These are phyloP conservation scores for Chlamydomonas reinhardtii DNA, from an alignment of 163 green algal genomes.

Conservation along the genomic window DNA sequence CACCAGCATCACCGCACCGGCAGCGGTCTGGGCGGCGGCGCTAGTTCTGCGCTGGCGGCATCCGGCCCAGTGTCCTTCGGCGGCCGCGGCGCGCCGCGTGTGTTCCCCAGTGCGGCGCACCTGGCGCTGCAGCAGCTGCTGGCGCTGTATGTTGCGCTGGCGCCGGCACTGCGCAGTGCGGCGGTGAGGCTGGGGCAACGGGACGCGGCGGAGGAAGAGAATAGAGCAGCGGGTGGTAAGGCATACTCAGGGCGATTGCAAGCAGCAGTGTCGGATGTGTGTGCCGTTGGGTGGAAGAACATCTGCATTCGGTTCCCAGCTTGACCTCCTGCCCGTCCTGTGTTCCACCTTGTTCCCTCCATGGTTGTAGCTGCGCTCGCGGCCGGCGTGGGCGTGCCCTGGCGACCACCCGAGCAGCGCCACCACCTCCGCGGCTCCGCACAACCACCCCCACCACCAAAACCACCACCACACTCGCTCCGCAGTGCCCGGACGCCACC, in stretches of 20 bases:
- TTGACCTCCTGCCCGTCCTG: too few species aligned
- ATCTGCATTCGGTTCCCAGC: too few species aligned
- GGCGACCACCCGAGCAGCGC: not conserved
- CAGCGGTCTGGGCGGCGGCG: too few species aligned
- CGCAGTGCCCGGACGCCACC: not conserved
- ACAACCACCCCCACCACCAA: not conserved
- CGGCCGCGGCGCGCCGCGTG: not conserved
- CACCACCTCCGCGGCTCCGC: not conserved
- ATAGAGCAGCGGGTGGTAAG: too few species aligned
- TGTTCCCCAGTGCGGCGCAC: slow-evolving; percentile 23
- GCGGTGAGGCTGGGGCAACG: not conserved
- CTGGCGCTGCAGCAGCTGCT: slow-evolving; percentile 24
- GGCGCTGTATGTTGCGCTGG: slow-evolving; percentile 13
- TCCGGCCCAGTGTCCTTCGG: not conserved
- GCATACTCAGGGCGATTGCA: too few species aligned
- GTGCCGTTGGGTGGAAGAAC: too few species aligned
- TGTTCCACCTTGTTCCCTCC: too few species aligned
- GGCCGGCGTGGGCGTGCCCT: slow-evolving; percentile 8
- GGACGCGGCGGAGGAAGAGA: too few species aligned
- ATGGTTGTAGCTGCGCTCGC: not conserved
- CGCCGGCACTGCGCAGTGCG: slow-evolving; percentile 19
- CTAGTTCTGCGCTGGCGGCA: too few species aligned
- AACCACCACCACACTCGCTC: not conserved
- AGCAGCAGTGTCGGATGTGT: too few species aligned
- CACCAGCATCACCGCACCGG: too few species aligned